Evolutionary conservation across 2,329 filamentous ascomycete species (phyloP).

Genomic region (Alternaria brassicae): DNA sequence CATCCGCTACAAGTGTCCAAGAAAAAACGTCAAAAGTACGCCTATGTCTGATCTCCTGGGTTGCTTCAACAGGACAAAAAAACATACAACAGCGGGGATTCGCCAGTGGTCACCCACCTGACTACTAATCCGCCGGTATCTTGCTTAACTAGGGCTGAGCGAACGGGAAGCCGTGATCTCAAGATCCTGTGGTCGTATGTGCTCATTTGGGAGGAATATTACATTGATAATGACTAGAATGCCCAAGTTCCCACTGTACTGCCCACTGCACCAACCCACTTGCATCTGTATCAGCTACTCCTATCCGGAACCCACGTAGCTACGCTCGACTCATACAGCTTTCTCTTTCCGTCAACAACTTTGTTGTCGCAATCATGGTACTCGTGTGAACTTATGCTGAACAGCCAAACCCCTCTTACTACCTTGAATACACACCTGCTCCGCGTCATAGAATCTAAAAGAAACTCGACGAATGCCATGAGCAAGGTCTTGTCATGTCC

Average conservation of each 20-base stretch:
- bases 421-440: too few species aligned
- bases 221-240: neutral
- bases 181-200: conserved; percentile 2
- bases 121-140: neutral
- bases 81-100: neutral
- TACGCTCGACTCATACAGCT: too few species aligned
- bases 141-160: conserved; percentile 1
- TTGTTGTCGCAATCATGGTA: too few species aligned
- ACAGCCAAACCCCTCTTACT: too few species aligned
- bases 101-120: conserved; percentile 1
- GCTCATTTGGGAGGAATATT: too few species aligned
- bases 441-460: too few species aligned
- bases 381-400: too few species aligned
- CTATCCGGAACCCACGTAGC: too few species aligned
- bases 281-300: neutral
- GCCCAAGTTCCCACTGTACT: neutral
- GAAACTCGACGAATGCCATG: too few species aligned
- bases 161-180: neutral
- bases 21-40: neutral
- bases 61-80: neutral
- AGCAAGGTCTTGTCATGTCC: neutral
- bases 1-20: neutral
- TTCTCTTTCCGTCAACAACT: too few species aligned
- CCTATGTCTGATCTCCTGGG: neutral
- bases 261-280: too few species aligned